Evolutionary conservation across 2,329 filamentous ascomycete species (phyloP).

Genomic region (Fusarium verrucosum): DNA sequence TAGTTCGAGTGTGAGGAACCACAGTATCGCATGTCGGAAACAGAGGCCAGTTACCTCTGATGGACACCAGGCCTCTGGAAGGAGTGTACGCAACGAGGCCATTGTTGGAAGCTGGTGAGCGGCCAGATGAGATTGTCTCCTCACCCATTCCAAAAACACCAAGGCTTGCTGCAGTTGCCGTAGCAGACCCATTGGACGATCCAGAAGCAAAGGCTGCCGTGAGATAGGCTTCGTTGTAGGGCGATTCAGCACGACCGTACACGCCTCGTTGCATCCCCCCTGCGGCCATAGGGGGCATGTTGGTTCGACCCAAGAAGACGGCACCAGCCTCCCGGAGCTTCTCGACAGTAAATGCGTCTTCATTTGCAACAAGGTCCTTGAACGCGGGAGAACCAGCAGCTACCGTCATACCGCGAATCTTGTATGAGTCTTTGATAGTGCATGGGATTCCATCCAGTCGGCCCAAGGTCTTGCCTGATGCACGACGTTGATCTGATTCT

Average conservation of each 20-base stretch:
- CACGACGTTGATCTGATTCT: not conserved
- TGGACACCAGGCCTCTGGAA: slow-evolving; percentile 16
- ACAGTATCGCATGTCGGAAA: slow-evolving; percentile 19
- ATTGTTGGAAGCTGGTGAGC: slow-evolving; percentile 20
- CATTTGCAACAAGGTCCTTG: slow-evolving; percentile 56
- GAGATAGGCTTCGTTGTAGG: not conserved
- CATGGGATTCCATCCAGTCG: not conserved
- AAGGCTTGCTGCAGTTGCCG: not conserved
- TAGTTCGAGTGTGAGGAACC: slow-evolving; percentile 14
- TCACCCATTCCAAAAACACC: not conserved
- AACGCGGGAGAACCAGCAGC: slow-evolving; percentile 66
- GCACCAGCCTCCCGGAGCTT: slow-evolving; percentile 30
- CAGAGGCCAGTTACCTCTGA: slow-evolving; percentile 29
- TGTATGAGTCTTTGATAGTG: slow-evolving; percentile 67
- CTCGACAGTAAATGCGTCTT: slow-evolving; percentile 61
- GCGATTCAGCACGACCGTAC: slow-evolving; percentile 5
- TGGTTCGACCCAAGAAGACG: not conserved
- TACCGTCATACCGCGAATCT: slow-evolving; percentile 61
- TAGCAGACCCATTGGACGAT: not conserved
- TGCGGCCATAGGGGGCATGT: slow-evolving; percentile 8
- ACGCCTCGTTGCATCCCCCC: slow-evolving; percentile 1
- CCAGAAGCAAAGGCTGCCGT: slow-evolving; percentile 2
- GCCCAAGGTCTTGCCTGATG: not conserved
- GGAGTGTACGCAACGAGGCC: slow-evolving; percentile 27
- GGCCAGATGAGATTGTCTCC: not conserved